Evolutionary conservation across 208 protist genomes (phyloP).

Genomic region (Leishmania lainsoni): DNA sequence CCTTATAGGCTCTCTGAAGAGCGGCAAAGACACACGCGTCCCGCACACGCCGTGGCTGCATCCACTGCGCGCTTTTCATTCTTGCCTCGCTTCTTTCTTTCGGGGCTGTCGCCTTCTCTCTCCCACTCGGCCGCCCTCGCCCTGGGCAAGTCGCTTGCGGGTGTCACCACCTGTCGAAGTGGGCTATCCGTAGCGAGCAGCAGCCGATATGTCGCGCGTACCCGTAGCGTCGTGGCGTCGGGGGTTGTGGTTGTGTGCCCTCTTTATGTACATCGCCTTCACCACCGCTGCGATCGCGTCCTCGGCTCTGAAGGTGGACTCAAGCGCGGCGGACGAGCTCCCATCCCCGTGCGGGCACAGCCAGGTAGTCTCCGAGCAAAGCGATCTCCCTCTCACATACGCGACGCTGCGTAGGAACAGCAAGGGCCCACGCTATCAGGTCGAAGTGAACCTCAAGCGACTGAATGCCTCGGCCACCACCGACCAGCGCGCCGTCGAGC

Average conservation of each 20-base stretch:
- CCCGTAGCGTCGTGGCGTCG: neutral
- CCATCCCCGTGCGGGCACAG: slow-evolving; percentile 16
- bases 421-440: neutral
- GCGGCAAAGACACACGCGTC: neutral
- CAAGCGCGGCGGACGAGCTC: neutral
- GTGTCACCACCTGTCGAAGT: neutral
- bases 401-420: neutral
- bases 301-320: too few species aligned
- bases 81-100: neutral
- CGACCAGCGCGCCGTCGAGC: slow-evolving; percentile 6
- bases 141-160: neutral
- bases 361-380: slow-evolving; percentile 15
- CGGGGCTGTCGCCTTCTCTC: neutral
- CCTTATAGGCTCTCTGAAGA: neutral
- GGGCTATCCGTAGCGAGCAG: neutral
- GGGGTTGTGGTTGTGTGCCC: too few species aligned
- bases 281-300: too few species aligned
- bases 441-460: neutral
- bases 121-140: neutral
- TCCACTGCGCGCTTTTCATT: too few species aligned
- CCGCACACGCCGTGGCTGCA: neutral
- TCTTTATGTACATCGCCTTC: too few species aligned
- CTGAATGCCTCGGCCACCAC: neutral
- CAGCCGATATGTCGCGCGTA: neutral
- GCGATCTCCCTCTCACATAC: slow-evolving; percentile 22